A percentile compares a stretch with the other conserved stretches of the same genome.
Conservation (phyloP, 176 grass and related monocot genomes). For the Aegilops speltoides region DNA sequence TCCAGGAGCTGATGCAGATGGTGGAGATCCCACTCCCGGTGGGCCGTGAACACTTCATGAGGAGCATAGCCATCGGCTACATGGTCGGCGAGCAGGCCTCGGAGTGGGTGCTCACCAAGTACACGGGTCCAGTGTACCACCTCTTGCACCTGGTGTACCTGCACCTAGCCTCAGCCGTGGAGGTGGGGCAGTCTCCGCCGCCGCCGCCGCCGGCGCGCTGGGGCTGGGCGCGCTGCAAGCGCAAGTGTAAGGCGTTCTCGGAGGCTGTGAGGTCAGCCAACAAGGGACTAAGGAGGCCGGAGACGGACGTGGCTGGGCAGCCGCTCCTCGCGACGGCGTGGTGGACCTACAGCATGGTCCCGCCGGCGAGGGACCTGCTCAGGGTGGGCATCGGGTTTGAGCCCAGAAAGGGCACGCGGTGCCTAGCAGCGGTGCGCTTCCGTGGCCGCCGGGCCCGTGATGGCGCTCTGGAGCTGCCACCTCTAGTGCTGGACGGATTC, state of each 20-base stretch:
- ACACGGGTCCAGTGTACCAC: background rate
- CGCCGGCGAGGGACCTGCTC: background rate
- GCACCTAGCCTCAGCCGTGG: background rate
- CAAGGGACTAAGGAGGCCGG: too few species aligned
- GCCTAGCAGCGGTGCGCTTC: background rate
- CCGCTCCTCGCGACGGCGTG: background rate
- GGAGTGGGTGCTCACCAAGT: background rate
- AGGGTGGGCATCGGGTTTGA: background rate
- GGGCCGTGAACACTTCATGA: too few species aligned
- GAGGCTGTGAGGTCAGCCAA: background rate
- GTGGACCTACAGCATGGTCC: background rate
- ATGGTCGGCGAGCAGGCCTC: background rate
- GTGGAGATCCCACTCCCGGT: background rate
- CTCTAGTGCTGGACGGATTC: background rate
- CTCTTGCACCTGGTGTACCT: background rate
- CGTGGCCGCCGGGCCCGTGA: too few species aligned
- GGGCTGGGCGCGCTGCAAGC: background rate
- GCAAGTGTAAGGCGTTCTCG: background rate
- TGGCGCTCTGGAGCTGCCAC: background rate
- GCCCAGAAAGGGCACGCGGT: background rate
- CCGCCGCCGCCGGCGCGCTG: background rate
- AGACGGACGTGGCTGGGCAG: background rate
- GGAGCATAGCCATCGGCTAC: background rate
- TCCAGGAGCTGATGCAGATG: background rate
- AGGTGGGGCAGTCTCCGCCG: background rate